A percentile compares a stretch with the other conserved stretches of the same genome.
Conservation (phyloP, 78 protist species). For the Dictyostelium brefeldianum region DNA sequence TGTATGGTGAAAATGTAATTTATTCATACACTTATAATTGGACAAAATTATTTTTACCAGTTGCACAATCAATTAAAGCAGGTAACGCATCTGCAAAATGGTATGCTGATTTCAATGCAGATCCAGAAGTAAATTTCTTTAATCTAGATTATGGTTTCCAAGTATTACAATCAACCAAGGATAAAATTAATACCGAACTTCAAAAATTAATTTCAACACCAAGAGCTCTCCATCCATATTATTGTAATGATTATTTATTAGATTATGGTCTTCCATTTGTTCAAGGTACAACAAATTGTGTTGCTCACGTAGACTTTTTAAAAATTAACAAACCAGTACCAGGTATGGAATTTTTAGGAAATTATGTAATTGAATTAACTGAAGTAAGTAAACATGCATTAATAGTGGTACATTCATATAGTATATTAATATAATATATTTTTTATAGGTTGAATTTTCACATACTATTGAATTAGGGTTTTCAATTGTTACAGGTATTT, state of each 20-base stretch:
- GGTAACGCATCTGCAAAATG: not conserved
- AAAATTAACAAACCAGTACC: conserved; percentile 26
- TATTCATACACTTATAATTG: conserved; percentile 37
- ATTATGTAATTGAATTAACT: conserved; percentile 14
- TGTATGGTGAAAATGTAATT: conserved; percentile 32
- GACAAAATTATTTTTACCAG: conserved; percentile 12
- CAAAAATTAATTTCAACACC: not conserved
- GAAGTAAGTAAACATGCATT: not conserved
- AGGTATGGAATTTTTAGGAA: conserved; percentile 28
- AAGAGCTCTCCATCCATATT: conserved; percentile 12
- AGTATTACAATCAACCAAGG: not conserved
- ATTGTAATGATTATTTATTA: not conserved
- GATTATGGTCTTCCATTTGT: not conserved
- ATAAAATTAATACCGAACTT: not conserved
- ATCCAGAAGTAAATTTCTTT: not conserved
- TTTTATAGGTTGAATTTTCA: not conserved
- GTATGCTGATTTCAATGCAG: conserved; percentile 3
- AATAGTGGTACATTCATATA: not conserved
- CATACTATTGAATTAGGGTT: not conserved
- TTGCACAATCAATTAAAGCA: not conserved
- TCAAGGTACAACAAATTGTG: not conserved
- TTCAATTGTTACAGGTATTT: not conserved
- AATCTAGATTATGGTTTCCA: not conserved
- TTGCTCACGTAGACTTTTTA: not conserved
- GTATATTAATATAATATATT: not conserved